phyloP scores from a whole-genome alignment of 2,329 filamentous ascomycete genomes.

The Myriosclerotinia scirpicola region DNA sequence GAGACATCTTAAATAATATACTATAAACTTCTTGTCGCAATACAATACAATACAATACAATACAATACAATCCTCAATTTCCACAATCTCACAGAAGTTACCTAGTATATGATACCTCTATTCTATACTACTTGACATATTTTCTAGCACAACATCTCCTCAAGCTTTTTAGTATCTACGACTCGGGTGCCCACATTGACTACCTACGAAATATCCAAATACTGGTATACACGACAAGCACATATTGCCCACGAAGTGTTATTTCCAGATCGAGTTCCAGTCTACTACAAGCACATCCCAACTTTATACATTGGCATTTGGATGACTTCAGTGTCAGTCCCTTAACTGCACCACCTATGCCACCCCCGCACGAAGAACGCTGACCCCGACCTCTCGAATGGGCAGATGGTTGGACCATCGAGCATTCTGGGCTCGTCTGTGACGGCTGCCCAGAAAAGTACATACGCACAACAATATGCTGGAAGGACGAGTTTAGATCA shows the following conservation, averaged over 20 bases:
- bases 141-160: neutral
- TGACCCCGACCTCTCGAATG: slow-evolving; percentile 38
- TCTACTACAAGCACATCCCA: neutral
- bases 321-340: slow-evolving; percentile 32
- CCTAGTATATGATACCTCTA: neutral
- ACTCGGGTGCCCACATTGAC: slow-evolving; percentile 5
- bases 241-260: slow-evolving; percentile 1
- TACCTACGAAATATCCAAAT: slow-evolving; percentile 6
- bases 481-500: slow-evolving; percentile 56
- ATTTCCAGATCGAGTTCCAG: neutral
- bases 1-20: slow-evolving; percentile 5
- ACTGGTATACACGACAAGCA: slow-evolving; percentile 3
- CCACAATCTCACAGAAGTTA: neutral
- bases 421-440: slow-evolving; percentile 55
- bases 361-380: slow-evolving; percentile 32
- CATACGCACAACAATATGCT: slow-evolving; percentile 47
- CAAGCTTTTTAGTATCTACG: neutral
- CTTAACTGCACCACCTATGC: slow-evolving; percentile 36
- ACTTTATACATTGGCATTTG: slow-evolving; percentile 1
- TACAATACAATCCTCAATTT: neutral
- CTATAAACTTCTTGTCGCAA: slow-evolving; percentile 6
- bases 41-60: slow-evolving; percentile 4
- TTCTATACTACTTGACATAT: neutral
- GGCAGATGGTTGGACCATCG: slow-evolving; percentile 42
- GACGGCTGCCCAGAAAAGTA: slow-evolving; percentile 55